A percentile compares a stretch with the other conserved stretches of the same genome.
phyloP scores from a whole-genome alignment of 2,329 filamentous ascomycete genomes.

The Ceratocystis colombiana region DNA sequence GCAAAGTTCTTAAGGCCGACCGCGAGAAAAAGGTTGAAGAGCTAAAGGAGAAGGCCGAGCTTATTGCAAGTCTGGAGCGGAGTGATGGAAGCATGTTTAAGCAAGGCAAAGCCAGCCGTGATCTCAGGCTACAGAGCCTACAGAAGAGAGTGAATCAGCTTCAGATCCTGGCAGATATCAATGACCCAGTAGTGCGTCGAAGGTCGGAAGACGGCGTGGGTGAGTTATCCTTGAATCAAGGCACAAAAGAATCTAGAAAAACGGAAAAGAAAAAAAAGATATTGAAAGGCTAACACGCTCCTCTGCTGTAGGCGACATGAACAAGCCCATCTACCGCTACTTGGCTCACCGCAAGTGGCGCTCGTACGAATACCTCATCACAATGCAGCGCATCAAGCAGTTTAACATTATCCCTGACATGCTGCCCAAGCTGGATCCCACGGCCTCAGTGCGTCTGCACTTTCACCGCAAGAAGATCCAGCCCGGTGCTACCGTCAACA shows the following conservation, averaged over 20 bases:
- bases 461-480: slow-evolving; percentile 62
- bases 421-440: slow-evolving; percentile 66
- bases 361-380: slow-evolving; percentile 65
- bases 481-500: slow-evolving; percentile 71
- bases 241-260: too few relatives aligned
- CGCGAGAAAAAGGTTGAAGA: slow-evolving; percentile 67
- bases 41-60: slow-evolving; percentile 56
- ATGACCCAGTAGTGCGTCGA: slow-evolving; percentile 88
- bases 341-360: slow-evolving; percentile 84
- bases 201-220: slow-evolving; percentile 85
- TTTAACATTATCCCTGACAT: slow-evolving; percentile 84
- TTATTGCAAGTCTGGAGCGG: slow-evolving; percentile 57
- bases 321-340: slow-evolving; percentile 87
- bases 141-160: slow-evolving; percentile 61
- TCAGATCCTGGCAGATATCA: slow-evolving; percentile 87
- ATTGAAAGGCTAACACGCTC: slow-evolving; percentile 15
- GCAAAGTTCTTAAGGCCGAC: slow-evolving; percentile 70
- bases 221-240: slow-evolving; percentile 36
- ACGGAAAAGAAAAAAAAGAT: slow-evolving; percentile 25
- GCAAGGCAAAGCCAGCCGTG: slow-evolving; percentile 55
- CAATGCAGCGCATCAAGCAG: slow-evolving; percentile 76
- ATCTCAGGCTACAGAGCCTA: slow-evolving; percentile 59
- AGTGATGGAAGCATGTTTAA: slow-evolving; percentile 46
- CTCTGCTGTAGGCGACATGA: slow-evolving; percentile 65
- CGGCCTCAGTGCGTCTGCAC: slow-evolving; percentile 68